These are phyloP conservation scores for Tolypocladium capitatum DNA, from an alignment of 2,329 filamentous ascomycete species.

Conservation along the genomic window DNA sequence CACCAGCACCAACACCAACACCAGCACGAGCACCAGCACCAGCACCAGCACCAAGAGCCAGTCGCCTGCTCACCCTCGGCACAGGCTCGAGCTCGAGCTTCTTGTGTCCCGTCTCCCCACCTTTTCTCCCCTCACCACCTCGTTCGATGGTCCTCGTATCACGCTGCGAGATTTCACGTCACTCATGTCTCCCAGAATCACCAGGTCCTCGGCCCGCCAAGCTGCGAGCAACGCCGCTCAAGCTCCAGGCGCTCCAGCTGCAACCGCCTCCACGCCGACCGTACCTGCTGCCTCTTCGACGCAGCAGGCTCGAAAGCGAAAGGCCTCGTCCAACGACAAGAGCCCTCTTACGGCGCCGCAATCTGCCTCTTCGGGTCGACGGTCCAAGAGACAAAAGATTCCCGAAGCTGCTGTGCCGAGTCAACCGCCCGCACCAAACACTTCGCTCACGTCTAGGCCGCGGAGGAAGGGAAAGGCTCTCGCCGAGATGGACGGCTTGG, in stretches of 20 bases:
- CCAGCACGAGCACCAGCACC: background rate
- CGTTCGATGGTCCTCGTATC: constrained; percentile 14
- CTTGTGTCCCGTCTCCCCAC: constrained; percentile 1
- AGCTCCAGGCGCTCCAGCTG: constrained; percentile 23
- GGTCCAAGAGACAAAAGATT: constrained; percentile 60
- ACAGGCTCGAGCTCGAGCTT: constrained; percentile 1
- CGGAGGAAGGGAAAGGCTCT: constrained; percentile 48
- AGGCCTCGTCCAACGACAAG: constrained; percentile 44
- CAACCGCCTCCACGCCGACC: constrained; percentile 20
- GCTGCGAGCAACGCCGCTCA: constrained; percentile 52
- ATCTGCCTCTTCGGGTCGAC: constrained; percentile 33
- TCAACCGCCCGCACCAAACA: constrained; percentile 15
- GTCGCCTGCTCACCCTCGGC: background rate
- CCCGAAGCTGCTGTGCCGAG: constrained; percentile 30
- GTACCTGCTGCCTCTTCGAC: constrained; percentile 16
- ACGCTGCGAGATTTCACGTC: constrained; percentile 14
- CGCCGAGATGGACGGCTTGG: constrained; percentile 59
- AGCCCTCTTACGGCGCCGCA: constrained; percentile 22
- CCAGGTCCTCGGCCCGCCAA: constrained; percentile 87
- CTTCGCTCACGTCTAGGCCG: constrained; percentile 25
- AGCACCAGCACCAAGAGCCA: background rate
- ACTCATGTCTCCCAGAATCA: constrained; percentile 96
- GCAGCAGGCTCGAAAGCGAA: constrained; percentile 59
- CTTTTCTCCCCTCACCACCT: constrained; percentile 8
- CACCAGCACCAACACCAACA: background rate